phyloP scores from a whole-genome alignment of 768 basidiomycete species.

The Leccinum disarticulatum region DNA sequence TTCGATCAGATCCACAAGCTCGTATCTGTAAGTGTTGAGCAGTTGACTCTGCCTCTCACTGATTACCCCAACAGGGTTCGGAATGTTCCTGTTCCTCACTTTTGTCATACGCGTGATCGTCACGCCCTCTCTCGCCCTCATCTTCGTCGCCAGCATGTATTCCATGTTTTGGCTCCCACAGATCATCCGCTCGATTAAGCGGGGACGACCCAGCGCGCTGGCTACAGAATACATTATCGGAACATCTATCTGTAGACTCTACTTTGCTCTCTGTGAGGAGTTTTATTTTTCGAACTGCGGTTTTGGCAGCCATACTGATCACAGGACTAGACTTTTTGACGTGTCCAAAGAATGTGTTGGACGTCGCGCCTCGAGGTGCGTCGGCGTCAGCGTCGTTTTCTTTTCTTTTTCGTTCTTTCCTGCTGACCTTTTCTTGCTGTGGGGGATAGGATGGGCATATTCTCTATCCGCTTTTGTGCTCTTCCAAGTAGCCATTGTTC shows the following conservation, averaged over 20 bases:
- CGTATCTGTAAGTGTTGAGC: constrained; percentile 55
- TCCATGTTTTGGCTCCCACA: constrained; percentile 85
- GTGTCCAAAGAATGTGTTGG: constrained; percentile 85
- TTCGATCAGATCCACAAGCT: constrained; percentile 69
- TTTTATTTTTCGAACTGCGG: not conserved
- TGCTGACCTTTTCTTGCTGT: constrained; percentile 1
- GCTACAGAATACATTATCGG: constrained; percentile 72
- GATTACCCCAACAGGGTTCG: constrained; percentile 50
- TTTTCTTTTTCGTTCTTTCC: not conserved
- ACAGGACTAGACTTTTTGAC: constrained; percentile 67
- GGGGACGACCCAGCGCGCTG: constrained; percentile 70
- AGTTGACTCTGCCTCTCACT: not conserved
- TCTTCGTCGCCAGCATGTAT: constrained; percentile 69
- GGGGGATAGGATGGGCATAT: constrained; percentile 62
- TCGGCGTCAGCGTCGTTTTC: constrained; percentile 28
- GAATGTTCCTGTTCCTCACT: constrained; percentile 66
- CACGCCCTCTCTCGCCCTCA: constrained; percentile 61
- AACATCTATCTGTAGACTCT: constrained; percentile 69
- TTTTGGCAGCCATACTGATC: not conserved
- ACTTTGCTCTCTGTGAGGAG: constrained; percentile 70
- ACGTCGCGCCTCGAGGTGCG: constrained; percentile 72
- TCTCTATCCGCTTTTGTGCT: constrained; percentile 57
- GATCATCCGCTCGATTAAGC: constrained; percentile 71
- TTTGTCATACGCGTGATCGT: constrained; percentile 74
- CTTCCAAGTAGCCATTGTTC: constrained; percentile 58